Conservation (phyloP, 2,329 filamentous ascomycete genomes). For the Alternaria sp. region DNA sequence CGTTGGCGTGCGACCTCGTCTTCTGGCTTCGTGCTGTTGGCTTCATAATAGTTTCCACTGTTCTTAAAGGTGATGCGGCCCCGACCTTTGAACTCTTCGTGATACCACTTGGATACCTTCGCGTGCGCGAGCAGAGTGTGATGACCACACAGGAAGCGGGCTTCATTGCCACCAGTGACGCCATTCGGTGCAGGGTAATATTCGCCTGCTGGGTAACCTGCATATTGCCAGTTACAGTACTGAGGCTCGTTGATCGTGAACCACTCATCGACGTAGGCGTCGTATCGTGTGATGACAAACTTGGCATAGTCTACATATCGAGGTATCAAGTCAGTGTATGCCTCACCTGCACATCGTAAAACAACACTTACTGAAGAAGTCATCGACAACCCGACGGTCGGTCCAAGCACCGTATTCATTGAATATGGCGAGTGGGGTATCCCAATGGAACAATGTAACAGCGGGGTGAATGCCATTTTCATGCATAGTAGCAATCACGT, state of each 20-base stretch:
- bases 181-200: conserved; percentile 58
- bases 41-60: conserved; percentile 53
- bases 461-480: conserved; percentile 45
- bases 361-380: conserved; percentile 43
- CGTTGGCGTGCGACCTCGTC: conserved; percentile 51
- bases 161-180: conserved; percentile 50
- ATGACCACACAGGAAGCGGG: conserved; percentile 57
- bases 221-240: conserved; percentile 61
- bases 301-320: conserved; percentile 47
- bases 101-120: conserved; percentile 56
- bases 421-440: conserved; percentile 54
- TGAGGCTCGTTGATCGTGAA: conserved; percentile 55
- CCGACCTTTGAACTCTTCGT: conserved; percentile 55
- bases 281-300: conserved; percentile 53
- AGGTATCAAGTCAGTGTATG: too few species aligned
- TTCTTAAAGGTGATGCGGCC: conserved; percentile 57
- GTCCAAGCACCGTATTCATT: conserved; percentile 54
- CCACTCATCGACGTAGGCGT: conserved; percentile 52
- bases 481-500: conserved; percentile 49
- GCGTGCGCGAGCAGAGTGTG: conserved; percentile 55
- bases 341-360: too few species aligned
- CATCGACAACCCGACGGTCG: conserved; percentile 50
- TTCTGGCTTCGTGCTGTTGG: conserved; percentile 46
- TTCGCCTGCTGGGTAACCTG: conserved; percentile 54
- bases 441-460: conserved; percentile 55